These are phyloP conservation scores for Corchorus olitorius DNA, from an alignment of 345 rosid species.

Conservation along the genomic window DNA sequence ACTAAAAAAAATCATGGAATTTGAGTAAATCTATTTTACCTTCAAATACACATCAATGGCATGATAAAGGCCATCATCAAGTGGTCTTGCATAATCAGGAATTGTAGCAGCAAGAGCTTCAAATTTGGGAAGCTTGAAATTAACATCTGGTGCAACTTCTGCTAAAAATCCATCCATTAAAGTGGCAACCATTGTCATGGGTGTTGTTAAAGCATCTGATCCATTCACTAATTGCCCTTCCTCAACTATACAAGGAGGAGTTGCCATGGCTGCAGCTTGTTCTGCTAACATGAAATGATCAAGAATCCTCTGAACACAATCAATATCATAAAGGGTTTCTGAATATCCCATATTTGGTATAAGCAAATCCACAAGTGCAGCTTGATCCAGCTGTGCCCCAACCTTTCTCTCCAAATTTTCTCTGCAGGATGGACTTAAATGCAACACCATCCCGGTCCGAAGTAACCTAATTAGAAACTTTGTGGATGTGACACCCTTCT, in stretches of 20 bases:
- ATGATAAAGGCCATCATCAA: slow-evolving; percentile 73
- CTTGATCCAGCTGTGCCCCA: slow-evolving; percentile 63
- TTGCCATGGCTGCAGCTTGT: slow-evolving; percentile 39
- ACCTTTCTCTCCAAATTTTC: slow-evolving; percentile 60
- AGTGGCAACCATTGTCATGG: slow-evolving; percentile 56
- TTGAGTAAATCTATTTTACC: slow-evolving; percentile 38
- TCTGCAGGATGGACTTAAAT: slow-evolving; percentile 52
- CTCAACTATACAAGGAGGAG: slow-evolving; percentile 43
- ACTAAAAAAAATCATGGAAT: neutral
- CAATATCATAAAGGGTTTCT: slow-evolving; percentile 67
- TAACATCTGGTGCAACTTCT: slow-evolving; percentile 75
- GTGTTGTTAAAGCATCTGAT: slow-evolving; percentile 43
- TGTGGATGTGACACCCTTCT: slow-evolving; percentile 58
- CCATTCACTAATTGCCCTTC: slow-evolving; percentile 43
- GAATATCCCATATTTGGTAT: slow-evolving; percentile 61
- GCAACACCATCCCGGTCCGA: slow-evolving; percentile 56
- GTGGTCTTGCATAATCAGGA: slow-evolving; percentile 69
- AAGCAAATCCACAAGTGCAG: slow-evolving; percentile 62
- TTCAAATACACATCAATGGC: slow-evolving; percentile 74
- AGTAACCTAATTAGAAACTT: slow-evolving; percentile 69
- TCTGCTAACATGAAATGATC: slow-evolving; percentile 59
- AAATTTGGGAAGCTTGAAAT: slow-evolving; percentile 59
- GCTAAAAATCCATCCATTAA: slow-evolving; percentile 67
- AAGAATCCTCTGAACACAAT: slow-evolving; percentile 63
- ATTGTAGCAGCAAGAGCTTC: slow-evolving; percentile 61